Percentiles rank a stretch among this genome's conserved stretches.
phyloP scores from a whole-genome alignment of 306 rosid genomes.

The Cucumis cinereus region DNA sequence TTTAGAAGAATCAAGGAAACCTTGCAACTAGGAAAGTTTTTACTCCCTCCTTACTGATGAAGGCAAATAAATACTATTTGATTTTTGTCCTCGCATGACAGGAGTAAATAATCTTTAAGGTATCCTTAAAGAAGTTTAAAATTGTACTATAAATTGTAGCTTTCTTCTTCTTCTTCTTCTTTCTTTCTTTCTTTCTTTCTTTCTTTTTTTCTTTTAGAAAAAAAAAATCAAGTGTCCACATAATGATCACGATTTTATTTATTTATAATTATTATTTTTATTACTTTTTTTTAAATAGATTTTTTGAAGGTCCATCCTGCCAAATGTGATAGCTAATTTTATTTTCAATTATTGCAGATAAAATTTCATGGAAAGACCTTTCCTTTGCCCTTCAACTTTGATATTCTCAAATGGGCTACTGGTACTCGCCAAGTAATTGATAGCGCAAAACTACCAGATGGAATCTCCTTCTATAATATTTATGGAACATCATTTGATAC shows the following conservation, averaged over 20 bases:
- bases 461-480: slow-evolving; percentile 70
- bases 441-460: slow-evolving; percentile 59
- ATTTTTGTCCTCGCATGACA: neutral
- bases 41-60: neutral
- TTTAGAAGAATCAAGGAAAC: neutral
- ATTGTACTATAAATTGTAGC: no score
- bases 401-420: slow-evolving; percentile 59
- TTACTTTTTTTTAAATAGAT: no score
- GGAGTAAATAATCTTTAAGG: no score
- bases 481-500: slow-evolving; percentile 71
- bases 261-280: no score
- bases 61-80: neutral
- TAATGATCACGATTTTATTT: no score
- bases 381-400: slow-evolving; percentile 63
- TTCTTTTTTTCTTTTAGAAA: no score
- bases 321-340: neutral
- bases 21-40: neutral
- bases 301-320: neutral
- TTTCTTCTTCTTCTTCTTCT: no score
- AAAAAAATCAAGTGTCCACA: no score
- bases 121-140: no score
- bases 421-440: slow-evolving; percentile 48
- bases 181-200: no score
- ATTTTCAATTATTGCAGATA: slow-evolving; percentile 37
- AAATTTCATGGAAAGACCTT: slow-evolving; percentile 44